Conservation (phyloP, 768 basidiomycete species). For the Hypholoma fasciculare region DNA sequence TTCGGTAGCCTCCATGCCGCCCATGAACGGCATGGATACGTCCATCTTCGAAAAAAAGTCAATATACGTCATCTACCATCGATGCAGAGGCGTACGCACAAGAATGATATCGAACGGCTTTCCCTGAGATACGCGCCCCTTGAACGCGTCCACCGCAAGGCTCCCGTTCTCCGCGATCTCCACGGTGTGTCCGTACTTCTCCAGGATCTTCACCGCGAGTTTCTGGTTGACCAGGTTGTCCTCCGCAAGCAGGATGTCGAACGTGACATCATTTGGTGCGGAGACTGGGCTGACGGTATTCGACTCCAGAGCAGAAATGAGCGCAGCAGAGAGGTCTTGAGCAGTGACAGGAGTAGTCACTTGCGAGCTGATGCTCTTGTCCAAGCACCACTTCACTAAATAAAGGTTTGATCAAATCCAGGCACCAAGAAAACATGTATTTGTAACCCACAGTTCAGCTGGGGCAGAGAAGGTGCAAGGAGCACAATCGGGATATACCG, state of each 20-base stretch:
- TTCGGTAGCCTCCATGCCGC: constrained; percentile 96
- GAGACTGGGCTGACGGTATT: constrained; percentile 90
- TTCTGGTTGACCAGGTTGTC: constrained; percentile 97
- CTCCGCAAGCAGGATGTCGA: constrained; percentile 94
- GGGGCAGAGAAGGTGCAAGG: constrained; percentile 75
- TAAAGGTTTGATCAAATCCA: constrained; percentile 6
- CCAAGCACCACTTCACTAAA: constrained; percentile 92
- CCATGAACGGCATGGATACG: constrained; percentile 98
- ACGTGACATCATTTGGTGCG: constrained; percentile 81
- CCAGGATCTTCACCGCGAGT: constrained; percentile 93
- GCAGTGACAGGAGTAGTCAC: constrained; percentile 88
- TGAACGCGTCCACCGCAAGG: constrained; percentile 90
- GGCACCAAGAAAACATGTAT: constrained; percentile 8
- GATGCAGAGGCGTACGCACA: constrained; percentile 45
- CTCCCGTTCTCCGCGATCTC: constrained; percentile 98
- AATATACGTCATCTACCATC: background rate
- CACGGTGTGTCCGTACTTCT: constrained; percentile 93
- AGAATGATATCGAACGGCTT: constrained; percentile 91
- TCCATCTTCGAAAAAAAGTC: constrained; percentile 75
- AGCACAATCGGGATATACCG: constrained; percentile 97
- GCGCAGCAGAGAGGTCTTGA: constrained; percentile 88
- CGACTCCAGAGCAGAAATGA: constrained; percentile 92
- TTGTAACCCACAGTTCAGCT: constrained; percentile 63
- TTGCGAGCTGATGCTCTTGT: constrained; percentile 95
- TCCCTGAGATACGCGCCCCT: constrained; percentile 65